Evolutionary conservation across 2,329 filamentous ascomycete genomes (phyloP).

Genomic region (Trichoderma sp.): DNA sequence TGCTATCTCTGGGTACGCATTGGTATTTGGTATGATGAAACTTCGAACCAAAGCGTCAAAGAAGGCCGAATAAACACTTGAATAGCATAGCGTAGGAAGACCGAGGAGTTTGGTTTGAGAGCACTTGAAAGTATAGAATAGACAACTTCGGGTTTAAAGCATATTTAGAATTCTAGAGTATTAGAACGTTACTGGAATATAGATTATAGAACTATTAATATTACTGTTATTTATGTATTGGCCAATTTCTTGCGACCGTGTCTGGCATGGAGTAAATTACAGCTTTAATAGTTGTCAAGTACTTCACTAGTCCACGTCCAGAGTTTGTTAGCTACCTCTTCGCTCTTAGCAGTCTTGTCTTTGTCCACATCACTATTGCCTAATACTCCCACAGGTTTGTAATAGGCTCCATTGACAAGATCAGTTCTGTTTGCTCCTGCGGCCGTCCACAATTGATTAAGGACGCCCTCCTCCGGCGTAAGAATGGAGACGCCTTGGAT

Average conservation of each 20-base stretch:
- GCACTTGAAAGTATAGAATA: not conserved
- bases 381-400: not conserved
- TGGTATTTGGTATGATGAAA: constrained; percentile 54
- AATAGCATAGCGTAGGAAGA: not conserved
- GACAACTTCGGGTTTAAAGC: not conserved
- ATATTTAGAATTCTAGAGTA: not conserved
- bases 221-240: not conserved
- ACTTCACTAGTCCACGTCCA: not conserved
- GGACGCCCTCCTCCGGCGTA: not conserved
- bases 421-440: not conserved
- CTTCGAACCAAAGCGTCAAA: constrained; percentile 53
- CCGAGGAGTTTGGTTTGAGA: not conserved
- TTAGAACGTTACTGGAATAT: not conserved
- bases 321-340: not conserved
- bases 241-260: too few species aligned
- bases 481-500: not conserved
- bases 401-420: not conserved
- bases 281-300: not conserved
- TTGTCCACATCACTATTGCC: not conserved
- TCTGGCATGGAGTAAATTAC: too few species aligned
- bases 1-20: constrained; percentile 55
- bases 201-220: not conserved
- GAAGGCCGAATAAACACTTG: constrained; percentile 45
- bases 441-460: constrained; percentile 12
- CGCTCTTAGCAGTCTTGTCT: not conserved